These are phyloP conservation scores for Endogone sp. DNA, from an alignment of 192 early-diverging fungal genomes.

Conservation along the genomic window DNA sequence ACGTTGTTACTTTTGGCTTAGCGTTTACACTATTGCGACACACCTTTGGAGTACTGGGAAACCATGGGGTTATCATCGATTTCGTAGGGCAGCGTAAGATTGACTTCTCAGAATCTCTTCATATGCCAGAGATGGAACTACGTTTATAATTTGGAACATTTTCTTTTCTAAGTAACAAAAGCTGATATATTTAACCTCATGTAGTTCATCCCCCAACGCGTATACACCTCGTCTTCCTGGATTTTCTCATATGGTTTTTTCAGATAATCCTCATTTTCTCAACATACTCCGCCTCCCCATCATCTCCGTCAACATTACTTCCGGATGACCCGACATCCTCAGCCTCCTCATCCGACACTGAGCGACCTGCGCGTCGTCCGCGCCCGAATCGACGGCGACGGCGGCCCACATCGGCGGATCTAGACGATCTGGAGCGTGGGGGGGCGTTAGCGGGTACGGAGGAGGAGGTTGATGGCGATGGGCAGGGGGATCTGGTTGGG, in stretches of 20 bases:
- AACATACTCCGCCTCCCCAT: constrained; percentile 17
- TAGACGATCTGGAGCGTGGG: background rate
- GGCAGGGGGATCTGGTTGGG: constrained; percentile 1
- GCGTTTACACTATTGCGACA: constrained; percentile 16
- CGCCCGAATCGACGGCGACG: background rate
- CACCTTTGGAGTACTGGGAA: constrained; percentile 9
- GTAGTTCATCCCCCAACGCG: constrained; percentile 14
- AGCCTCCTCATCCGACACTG: background rate
- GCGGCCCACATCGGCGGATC: background rate
- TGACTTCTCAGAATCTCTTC: background rate
- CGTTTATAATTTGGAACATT: too few species aligned
- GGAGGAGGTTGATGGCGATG: background rate
- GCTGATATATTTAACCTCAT: too few species aligned
- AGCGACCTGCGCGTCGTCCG: background rate
- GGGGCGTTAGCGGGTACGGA: constrained; percentile 8
- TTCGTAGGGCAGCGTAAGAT: constrained; percentile 29
- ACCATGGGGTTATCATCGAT: constrained; percentile 24
- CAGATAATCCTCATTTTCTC: constrained; percentile 26
- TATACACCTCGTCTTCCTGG: constrained; percentile 15
- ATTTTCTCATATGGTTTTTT: constrained; percentile 17
- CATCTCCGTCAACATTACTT: background rate
- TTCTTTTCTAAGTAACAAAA: too few species aligned
- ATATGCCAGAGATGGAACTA: too few species aligned
- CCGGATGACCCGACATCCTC: constrained; percentile 9
- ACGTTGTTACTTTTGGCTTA: constrained; percentile 14